Conservation (phyloP, 345 rosid species). For the Noccaea bulbosa region DNA sequence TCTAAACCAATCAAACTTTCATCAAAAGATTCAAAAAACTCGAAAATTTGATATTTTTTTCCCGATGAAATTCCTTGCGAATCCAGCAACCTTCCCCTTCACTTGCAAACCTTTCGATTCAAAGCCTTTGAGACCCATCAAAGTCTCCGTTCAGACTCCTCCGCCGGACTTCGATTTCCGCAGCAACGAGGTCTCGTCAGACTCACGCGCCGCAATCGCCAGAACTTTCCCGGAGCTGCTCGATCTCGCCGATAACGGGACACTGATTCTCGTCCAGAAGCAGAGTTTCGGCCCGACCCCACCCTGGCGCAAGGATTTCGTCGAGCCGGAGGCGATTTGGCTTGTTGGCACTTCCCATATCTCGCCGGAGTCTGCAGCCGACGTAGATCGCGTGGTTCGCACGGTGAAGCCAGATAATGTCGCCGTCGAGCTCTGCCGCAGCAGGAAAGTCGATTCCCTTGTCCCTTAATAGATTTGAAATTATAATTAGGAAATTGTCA, state of each 20-base stretch:
- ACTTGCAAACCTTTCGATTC: slow-evolving; percentile 33
- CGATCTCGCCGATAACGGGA: slow-evolving; percentile 69
- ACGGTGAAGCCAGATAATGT: slow-evolving; percentile 75
- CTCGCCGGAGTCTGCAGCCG: slow-evolving; percentile 60
- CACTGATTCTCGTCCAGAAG: slow-evolving; percentile 63
- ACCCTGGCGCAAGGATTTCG: slow-evolving; percentile 74
- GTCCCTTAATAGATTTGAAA: neutral
- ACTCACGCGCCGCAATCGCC: slow-evolving; percentile 61
- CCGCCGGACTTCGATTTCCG: slow-evolving; percentile 81
- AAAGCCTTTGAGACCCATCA: slow-evolving; percentile 45
- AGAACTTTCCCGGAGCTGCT: slow-evolving; percentile 55
- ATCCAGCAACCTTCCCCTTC: slow-evolving; percentile 51
- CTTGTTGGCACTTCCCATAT: slow-evolving; percentile 74
- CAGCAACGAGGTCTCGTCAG: slow-evolving; percentile 52
- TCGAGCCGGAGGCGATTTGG: slow-evolving; percentile 85
- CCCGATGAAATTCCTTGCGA: slow-evolving; percentile 59
- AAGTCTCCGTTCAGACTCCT: slow-evolving; percentile 64
- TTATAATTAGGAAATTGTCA: too few relatives aligned
- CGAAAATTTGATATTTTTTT: neutral
- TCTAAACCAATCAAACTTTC: slow-evolving; percentile 29
- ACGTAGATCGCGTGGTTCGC: slow-evolving; percentile 72
- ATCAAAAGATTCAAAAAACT: neutral
- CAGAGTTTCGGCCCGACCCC: slow-evolving; percentile 71
- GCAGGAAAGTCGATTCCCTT: slow-evolving; percentile 62
- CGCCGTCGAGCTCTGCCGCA: slow-evolving; percentile 92